Conservation (phyloP, 345 rosid genomes). For the Barbarea vulgaris region DNA sequence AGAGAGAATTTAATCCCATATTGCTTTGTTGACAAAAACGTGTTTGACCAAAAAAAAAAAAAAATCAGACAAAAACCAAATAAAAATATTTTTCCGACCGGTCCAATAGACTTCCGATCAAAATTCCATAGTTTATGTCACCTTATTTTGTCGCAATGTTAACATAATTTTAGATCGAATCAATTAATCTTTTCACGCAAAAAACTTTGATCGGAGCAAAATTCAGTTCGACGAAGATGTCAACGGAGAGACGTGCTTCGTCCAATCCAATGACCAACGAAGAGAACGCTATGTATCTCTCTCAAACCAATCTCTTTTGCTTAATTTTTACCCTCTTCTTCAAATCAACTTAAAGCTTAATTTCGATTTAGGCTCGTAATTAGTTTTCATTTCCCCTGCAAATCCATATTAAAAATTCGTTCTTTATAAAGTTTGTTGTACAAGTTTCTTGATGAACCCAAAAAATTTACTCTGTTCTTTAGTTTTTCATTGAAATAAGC, state of each 20-base stretch:
- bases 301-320: background rate
- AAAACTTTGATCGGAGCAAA: slow-evolving; percentile 2
- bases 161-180: background rate
- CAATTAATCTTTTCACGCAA: background rate
- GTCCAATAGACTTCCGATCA: slow-evolving; percentile 15
- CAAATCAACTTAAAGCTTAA: background rate
- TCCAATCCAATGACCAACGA: slow-evolving; percentile 52
- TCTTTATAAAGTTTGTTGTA: background rate
- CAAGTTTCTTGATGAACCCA: background rate
- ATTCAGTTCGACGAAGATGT: slow-evolving; percentile 41
- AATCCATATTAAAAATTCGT: background rate
- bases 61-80: too few relatives aligned
- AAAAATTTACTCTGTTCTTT: background rate
- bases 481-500: too few relatives aligned
- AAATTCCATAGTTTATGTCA: background rate
- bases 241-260: slow-evolving; percentile 59
- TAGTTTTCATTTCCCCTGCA: background rate
- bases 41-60: too few relatives aligned
- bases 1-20: too few relatives aligned
- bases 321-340: background rate
- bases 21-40: too few relatives aligned
- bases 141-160: background rate
- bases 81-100: too few relatives aligned
- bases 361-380: slow-evolving; percentile 8
- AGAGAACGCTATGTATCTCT: slow-evolving; percentile 56